phyloP scores from a whole-genome alignment of 345 rosid genomes.

The Syzygium oleosum region DNA sequence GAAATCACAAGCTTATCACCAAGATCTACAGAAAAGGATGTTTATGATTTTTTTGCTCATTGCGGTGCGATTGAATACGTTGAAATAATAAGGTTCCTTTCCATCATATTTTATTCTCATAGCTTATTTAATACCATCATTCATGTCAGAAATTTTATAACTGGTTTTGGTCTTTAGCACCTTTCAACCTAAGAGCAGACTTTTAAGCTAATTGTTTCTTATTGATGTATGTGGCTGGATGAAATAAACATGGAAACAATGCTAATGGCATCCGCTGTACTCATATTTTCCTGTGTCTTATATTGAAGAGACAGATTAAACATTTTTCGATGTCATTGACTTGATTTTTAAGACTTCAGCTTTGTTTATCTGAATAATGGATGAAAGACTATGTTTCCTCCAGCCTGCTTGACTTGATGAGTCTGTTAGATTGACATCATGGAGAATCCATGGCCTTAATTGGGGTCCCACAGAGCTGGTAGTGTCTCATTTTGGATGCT shows the following conservation, averaged over 20 bases:
- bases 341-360: background rate
- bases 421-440: background rate
- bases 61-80: conserved; percentile 65
- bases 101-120: background rate
- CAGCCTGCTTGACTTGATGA: background rate
- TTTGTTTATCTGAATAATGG: background rate
- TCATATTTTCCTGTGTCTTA: background rate
- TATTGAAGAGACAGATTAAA: background rate
- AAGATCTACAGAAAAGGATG: conserved; percentile 59
- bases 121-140: background rate
- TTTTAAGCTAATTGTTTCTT: background rate
- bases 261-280: background rate
- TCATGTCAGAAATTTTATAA: background rate
- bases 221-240: background rate
- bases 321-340: background rate
- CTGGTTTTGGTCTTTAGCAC: background rate
- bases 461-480: background rate
- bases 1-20: conserved; percentile 74
- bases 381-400: background rate
- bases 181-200: background rate
- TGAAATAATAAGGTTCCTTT: conserved; percentile 58
- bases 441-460: background rate
- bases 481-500: background rate
- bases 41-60: conserved; percentile 55
- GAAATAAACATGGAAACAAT: background rate